Conservation (phyloP, 306 rosid genomes). For the Dryas drummondii region DNA sequence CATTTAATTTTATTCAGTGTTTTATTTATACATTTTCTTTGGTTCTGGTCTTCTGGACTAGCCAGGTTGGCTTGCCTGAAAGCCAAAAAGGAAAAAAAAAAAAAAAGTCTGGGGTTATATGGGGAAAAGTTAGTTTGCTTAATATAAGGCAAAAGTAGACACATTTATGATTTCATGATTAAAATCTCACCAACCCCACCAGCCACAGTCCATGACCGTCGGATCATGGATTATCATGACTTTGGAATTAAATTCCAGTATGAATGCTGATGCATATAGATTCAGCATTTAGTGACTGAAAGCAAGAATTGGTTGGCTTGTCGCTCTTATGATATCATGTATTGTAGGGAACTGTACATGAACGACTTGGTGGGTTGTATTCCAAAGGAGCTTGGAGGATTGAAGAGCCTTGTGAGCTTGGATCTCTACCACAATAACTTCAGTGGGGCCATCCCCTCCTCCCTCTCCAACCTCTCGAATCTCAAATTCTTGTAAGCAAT, state of each 20-base stretch:
- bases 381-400: constrained; percentile 66
- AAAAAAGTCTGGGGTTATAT: too few relatives aligned
- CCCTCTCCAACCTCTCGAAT: constrained; percentile 68
- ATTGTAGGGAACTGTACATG: constrained; percentile 66
- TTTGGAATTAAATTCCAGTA: constrained; percentile 3
- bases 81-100: too few relatives aligned
- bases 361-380: constrained; percentile 66
- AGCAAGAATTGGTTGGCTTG: constrained; percentile 7
- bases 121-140: neutral
- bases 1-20: neutral
- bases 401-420: constrained; percentile 73
- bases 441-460: constrained; percentile 58
- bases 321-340: neutral
- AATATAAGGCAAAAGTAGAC: neutral
- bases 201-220: constrained; percentile 1
- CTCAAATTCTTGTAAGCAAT: constrained; percentile 69
- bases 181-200: constrained; percentile 25
- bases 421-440: constrained; percentile 80
- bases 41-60: neutral
- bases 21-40: neutral
- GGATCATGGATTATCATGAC: neutral
- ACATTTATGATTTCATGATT: neutral
- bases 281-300: constrained; percentile 14
- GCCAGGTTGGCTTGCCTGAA: too few relatives aligned
- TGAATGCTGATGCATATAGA: neutral